Evolutionary conservation across 306 rosid species (phyloP), one percentile per base, ranked within the genome.

Genomic region (Sesbania bispinosa): DNA sequence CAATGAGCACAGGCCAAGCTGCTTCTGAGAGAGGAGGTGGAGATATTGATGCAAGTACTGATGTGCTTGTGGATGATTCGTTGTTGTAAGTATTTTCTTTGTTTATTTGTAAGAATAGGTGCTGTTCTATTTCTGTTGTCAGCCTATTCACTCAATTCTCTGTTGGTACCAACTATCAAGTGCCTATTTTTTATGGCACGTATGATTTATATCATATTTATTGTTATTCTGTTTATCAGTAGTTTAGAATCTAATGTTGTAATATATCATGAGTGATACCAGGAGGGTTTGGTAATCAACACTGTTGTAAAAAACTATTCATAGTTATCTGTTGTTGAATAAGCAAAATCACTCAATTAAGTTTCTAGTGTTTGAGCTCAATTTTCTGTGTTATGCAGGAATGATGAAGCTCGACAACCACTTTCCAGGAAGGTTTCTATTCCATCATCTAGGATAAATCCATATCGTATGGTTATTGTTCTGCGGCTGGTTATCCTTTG

Each of bases 351-450:
- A 27, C 46, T 41, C 19, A 23, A 53, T 80, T 13, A 2, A 57
- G 19, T 30, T 29, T 50, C 21, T 24, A 38, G 19, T 51, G 27
- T 24, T 15, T 15, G 66, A 51, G 14, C 21, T 35, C 5, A 29
- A 11, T 24, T 68, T 57, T 36, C 65, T 58, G 30, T 75, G 41
- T 15, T 61, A 78, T 71, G 73, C 84, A 94, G 98, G 83, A 90
- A 90, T 45, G 97, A 94, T 75, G 97, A 90, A 86, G 98, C 94
- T 46, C 85, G 97, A 57, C 98, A 94, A 76, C 98, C 98, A 74
- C 94, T 94, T 23, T 90, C 97, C 4, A 80, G 98, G 82, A 90
- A 90, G 86, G 98, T 94, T 76, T 90, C 98, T 11, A 57, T 94
- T 73, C 97, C 98, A 11, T 94, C 98, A 7, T 94, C 98, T 20